Conservation (phyloP, 2,329 filamentous ascomycete species). For the Botrytis tulipae region DNA sequence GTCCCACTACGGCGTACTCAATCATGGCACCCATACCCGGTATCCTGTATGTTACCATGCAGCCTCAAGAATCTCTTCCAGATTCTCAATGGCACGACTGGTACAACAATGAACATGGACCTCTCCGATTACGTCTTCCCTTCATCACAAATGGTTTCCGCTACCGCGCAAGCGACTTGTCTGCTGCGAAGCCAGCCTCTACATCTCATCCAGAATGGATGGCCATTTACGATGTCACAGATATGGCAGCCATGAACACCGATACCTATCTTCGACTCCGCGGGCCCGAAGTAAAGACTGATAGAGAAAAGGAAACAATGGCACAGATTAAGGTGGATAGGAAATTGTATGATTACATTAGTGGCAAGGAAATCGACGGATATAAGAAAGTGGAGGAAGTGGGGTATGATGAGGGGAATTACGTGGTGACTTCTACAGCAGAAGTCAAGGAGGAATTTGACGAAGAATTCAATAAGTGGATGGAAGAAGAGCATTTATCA, state of each 20-base stretch:
- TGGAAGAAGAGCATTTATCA: conserved; percentile 69
- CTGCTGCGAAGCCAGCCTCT: conserved; percentile 35
- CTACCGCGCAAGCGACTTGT: conserved; percentile 64
- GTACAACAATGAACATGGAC: conserved; percentile 94
- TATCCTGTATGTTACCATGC: conserved; percentile 84
- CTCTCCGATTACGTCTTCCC: conserved; percentile 71
- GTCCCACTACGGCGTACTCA: neutral
- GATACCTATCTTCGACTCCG: conserved; percentile 68
- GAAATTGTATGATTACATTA: conserved; percentile 66
- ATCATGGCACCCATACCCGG: conserved; percentile 47
- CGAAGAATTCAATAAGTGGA: conserved; percentile 65
- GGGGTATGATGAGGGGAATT: conserved; percentile 56
- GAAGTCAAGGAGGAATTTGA: conserved; percentile 51
- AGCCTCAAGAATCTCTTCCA: conserved; percentile 62
- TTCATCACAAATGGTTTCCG: conserved; percentile 76
- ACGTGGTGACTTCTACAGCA: conserved; percentile 60
- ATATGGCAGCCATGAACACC: conserved; percentile 68
- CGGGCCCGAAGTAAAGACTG: conserved; percentile 54
- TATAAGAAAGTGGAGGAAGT: conserved; percentile 61
- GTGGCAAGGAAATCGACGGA: conserved; percentile 52
- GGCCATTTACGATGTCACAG: conserved; percentile 77
- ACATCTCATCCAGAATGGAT: conserved; percentile 63
- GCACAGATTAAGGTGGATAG: conserved; percentile 67
- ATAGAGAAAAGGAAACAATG: conserved; percentile 60
- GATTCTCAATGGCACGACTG: conserved; percentile 78